These are phyloP conservation scores for Biscogniauxia sp. DNA, from an alignment of 2,329 filamentous ascomycete species.

Conservation along the genomic window DNA sequence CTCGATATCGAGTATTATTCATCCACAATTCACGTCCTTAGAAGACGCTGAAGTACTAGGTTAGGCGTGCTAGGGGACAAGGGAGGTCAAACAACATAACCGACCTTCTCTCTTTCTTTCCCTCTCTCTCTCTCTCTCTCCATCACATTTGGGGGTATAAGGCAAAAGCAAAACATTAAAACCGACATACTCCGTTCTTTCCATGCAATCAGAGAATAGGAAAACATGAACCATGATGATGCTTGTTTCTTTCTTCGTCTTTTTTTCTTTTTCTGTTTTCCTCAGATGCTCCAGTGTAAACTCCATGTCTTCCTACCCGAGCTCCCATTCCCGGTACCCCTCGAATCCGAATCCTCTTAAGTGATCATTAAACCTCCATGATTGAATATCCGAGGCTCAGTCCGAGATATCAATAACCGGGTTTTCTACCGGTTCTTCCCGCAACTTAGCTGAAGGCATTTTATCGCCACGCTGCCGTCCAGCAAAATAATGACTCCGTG, in stretches of 20 bases:
- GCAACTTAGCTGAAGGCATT: conserved; percentile 14
- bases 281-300: conserved; percentile 4
- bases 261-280: no score
- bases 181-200: conserved; percentile 15
- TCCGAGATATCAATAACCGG: conserved; percentile 20
- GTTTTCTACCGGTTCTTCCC: conserved; percentile 4
- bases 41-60: no score
- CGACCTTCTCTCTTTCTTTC: no score
- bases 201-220: conserved; percentile 19
- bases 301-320: background rate
- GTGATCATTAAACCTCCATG: background rate
- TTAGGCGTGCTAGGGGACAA: no score
- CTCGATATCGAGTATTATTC: background rate
- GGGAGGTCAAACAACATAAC: no score
- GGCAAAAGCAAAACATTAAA: conserved; percentile 17
- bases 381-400: background rate
- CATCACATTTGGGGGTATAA: conserved; percentile 22
- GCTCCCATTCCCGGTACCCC: background rate
- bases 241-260: background rate
- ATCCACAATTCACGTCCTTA: background rate
- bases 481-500: conserved; percentile 13
- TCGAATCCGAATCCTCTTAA: background rate
- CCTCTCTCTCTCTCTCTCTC: background rate
- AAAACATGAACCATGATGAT: background rate
- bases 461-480: conserved; percentile 14